phyloP scores from a whole-genome alignment of 495 filamentous ascomycete species.

The Zalerion maritima region DNA sequence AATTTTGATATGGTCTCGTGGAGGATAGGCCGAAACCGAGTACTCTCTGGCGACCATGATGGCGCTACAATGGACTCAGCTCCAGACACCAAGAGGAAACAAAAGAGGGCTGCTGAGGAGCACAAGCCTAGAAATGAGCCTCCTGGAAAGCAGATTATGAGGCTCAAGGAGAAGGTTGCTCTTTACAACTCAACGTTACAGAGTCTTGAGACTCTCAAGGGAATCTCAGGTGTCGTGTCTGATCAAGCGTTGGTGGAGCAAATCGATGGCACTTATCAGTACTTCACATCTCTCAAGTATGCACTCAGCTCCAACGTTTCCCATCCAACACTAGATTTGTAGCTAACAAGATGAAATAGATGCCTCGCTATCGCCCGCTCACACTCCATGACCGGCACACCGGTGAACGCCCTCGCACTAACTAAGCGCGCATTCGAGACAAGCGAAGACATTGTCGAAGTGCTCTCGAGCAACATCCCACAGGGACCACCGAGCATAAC shows the following conservation, averaged over 20 bases:
- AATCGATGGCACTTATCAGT: conserved; percentile 59
- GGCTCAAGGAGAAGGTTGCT: conserved; percentile 73
- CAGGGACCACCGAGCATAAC: conserved; percentile 41
- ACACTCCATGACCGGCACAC: conserved; percentile 55
- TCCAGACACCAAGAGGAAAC: conserved; percentile 23
- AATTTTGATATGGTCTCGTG: conserved; percentile 88
- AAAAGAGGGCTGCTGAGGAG: conserved; percentile 26
- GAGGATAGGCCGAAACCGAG: conserved; percentile 85
- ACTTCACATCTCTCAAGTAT: conserved; percentile 82
- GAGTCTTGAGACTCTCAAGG: conserved; percentile 79
- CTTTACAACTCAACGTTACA: conserved; percentile 85
- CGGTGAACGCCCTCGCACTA: conserved; percentile 75
- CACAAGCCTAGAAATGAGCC: conserved; percentile 41
- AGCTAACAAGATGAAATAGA: conserved; percentile 25
- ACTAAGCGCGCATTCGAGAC: conserved; percentile 53
- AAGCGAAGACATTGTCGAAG: conserved; percentile 21
- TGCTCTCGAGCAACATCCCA: conserved; percentile 22
- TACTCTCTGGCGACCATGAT: conserved; percentile 66
- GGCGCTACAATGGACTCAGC: conserved; percentile 47
- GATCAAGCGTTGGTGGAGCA: conserved; percentile 63
- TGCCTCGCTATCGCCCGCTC: conserved; percentile 78
- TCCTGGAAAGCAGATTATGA: conserved; percentile 51
- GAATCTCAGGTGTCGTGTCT: conserved; percentile 80
- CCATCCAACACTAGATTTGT: conserved; percentile 1
- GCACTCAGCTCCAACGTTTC: conserved; percentile 8